phyloP scores from a whole-genome alignment of 495 filamentous ascomycete species.

The Hypoxylon subgilvum region DNA sequence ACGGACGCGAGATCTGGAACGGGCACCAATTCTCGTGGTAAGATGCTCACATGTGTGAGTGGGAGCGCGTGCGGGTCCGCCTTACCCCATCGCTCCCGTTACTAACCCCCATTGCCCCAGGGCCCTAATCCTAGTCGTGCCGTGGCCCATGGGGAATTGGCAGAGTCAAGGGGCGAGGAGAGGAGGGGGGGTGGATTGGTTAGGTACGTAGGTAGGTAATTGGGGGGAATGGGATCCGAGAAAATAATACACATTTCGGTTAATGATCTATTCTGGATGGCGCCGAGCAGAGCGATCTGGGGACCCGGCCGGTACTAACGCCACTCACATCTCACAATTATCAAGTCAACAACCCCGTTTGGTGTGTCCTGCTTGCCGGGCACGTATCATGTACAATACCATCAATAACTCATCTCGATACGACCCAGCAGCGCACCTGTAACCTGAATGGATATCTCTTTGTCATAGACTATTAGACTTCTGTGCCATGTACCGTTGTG shows the following conservation, averaged over 20 bases:
- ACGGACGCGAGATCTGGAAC: conserved; percentile 33
- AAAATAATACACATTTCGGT: conserved; percentile 27
- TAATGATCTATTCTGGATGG: conserved; percentile 35
- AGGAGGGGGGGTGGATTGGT: not conserved
- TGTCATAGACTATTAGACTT: conserved; percentile 10
- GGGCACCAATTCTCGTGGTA: conserved; percentile 28
- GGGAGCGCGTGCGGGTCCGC: conserved; percentile 19
- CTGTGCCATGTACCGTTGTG: conserved; percentile 10
- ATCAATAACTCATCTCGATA: conserved; percentile 9
- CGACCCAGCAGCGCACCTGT: conserved; percentile 11
- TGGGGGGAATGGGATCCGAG: conserved; percentile 17
- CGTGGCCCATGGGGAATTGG: conserved; percentile 31
- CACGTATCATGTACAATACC: not conserved
- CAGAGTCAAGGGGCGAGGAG: conserved; percentile 9
- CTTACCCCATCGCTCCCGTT: conserved; percentile 29
- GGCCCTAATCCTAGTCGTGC: no score
- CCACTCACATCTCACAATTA: conserved; percentile 10
- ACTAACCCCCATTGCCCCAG: conserved; percentile 18
- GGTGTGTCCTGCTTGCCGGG: conserved; percentile 7
- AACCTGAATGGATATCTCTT: conserved; percentile 15
- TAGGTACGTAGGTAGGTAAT: conserved; percentile 1
- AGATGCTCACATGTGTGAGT: conserved; percentile 29
- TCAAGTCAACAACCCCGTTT: conserved; percentile 17
- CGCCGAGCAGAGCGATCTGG: conserved; percentile 27
- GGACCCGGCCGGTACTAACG: conserved; percentile 22